Evolutionary conservation across 345 rosid species (phyloP), one percentile per base, ranked within the genome.

Genomic region (Pugionium cornutum): DNA sequence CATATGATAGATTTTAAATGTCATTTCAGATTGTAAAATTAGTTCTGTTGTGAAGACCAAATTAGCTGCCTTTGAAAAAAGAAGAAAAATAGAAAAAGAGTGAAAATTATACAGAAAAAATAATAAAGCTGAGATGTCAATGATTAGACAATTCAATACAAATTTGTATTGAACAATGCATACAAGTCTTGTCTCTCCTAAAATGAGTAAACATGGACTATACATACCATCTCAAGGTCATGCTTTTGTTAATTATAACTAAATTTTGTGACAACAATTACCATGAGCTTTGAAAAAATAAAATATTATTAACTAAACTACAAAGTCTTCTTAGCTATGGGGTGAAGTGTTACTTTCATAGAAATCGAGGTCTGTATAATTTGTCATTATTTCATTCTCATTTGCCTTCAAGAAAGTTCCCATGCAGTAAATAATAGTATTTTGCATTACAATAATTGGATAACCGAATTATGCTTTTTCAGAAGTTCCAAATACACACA

Each of bases 201-300:
- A 73, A 73, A 53, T 73, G 64, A 67, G 73, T 73, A 74, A 67
- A 67, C 73, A 74, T 67, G 77, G 77, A 74, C 77, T 73, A 74
- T 73, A 61, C 32, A 67, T 67, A 67, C 67, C 18, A 18, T 18
- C 18, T 18, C 18, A 18, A 18, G 18, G 18, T 70, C 18, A 35
- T 47, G 33, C 7, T 29, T 25, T 58, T 49, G 64, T 66, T 73
- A 53, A 73, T 61, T 36, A 58, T 35, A 48, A 64, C 49, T 37
- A 64, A 41, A 3, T 7, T 11, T 6, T 27, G 11, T 25, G 26
- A 31, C 44, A 54, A 55, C 63, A 70, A n/a, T 58, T 37, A 66
- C 66, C 61, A 58, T 26, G 48, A 66, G 53, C 33, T 18, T 18
- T 18, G 18, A 18, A 63, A 7, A 51, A 1, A 4, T 8, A 57